phyloP scores from a whole-genome alignment of 2,329 filamentous ascomycete species.

The Lecanicillium sp. region DNA sequence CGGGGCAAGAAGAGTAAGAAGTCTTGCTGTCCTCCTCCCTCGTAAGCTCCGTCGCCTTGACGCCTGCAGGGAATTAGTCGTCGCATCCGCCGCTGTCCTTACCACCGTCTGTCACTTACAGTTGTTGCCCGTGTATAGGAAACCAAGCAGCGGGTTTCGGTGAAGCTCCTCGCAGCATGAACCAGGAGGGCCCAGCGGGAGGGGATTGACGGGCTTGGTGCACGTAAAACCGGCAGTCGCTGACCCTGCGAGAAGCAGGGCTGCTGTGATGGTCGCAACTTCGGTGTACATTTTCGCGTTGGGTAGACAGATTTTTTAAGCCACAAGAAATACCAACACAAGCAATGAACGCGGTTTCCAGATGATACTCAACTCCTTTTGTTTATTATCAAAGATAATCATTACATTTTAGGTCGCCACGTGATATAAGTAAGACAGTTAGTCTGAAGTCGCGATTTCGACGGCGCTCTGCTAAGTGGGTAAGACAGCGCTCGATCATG shows the following conservation, averaged over 20 bases:
- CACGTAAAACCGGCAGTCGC: neutral
- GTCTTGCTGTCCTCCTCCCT: constrained; percentile 1
- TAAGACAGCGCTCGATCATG: too few relatives aligned
- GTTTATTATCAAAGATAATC: neutral
- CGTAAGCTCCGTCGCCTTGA: neutral
- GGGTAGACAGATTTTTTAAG: too few relatives aligned
- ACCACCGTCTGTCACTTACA: neutral
- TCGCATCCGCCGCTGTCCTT: too few relatives aligned
- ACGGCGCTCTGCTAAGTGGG: too few relatives aligned
- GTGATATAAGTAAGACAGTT: neutral
- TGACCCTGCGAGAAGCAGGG: neutral
- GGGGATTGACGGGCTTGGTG: constrained; percentile 5
- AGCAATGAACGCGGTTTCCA: neutral
- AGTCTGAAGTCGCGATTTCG: neutral
- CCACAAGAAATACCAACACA: too few relatives aligned
- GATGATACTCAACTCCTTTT: neutral
- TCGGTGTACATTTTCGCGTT: neutral
- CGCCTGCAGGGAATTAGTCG: neutral
- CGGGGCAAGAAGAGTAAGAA: neutral
- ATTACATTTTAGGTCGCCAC: neutral
- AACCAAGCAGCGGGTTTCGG: neutral
- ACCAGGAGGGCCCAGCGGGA: neutral
- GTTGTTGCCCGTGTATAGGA: constrained; percentile 5
- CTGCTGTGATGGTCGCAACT: neutral
- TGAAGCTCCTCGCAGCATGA: constrained; percentile 3